These are phyloP conservation scores for Agrocybe pediades DNA, from an alignment of 768 basidiomycete genomes.

Conservation along the genomic window DNA sequence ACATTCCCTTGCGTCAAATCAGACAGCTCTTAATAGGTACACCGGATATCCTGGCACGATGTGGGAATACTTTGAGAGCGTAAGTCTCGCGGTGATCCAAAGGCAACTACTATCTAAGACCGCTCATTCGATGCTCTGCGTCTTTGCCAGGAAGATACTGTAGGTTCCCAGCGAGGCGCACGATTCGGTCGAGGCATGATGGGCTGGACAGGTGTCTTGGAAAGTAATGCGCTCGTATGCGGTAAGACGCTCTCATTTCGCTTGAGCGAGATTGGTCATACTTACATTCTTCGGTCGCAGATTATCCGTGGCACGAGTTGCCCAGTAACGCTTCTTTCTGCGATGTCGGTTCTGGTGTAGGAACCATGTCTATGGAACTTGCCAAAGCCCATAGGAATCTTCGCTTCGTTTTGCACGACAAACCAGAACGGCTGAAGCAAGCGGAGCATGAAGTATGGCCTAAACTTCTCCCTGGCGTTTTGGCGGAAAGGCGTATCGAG, in stretches of 20 bases:
- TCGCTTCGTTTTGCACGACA: conserved; percentile 40
- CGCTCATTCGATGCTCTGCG: neutral
- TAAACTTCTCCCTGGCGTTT: conserved; percentile 24
- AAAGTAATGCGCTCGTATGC: neutral
- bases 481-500: conserved; percentile 32
- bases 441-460: conserved; percentile 32
- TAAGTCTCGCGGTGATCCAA: neutral
- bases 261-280: too few species aligned
- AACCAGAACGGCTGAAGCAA: conserved; percentile 28
- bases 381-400: conserved; percentile 34
- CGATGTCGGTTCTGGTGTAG: conserved; percentile 43
- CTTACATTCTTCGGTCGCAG: too few species aligned
- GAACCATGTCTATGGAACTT: conserved; percentile 33
- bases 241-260: too few species aligned
- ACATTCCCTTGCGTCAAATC: neutral
- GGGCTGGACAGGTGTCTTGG: neutral
- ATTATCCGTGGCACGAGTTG: conserved; percentile 35
- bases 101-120: neutral
- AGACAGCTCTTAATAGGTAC: neutral
- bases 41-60: neutral
- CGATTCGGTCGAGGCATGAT: neutral
- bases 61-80: neutral
- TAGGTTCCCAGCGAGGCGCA: neutral
- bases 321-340: conserved; percentile 29
- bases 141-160: neutral